Base-by-base conservation (phyloP, 2,329 filamentous ascomycete genomes). In the Phyllosticta paracitricarpa region DNA sequence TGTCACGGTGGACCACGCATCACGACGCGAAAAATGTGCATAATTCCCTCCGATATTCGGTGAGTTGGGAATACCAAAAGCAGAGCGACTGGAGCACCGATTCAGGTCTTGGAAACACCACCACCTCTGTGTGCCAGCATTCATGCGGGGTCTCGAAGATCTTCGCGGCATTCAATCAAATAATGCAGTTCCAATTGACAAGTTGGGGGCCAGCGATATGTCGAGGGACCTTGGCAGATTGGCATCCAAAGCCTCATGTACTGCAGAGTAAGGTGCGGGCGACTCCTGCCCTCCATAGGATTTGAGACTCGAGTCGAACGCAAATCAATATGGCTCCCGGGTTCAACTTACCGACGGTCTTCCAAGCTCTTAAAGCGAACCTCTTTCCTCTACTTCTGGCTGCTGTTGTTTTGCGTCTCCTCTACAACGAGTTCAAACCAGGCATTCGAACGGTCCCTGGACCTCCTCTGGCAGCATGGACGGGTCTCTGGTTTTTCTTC, bases 401-500 rank as follows among this genome's bases (percentile, higher is more conserved):
- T 6, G 25, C 28, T 1, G 3, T 61, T 4, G 54, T 26, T 1
- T n/a, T 40, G 28, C 54, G 54, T n/a, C 59, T 61, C 8, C 54
- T 57, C 22, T 48, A 19, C 54, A 57, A 61, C 22, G 57, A 57
- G n/a, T 61, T 53, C 51, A 57, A 48, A 40, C 48, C 59, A 9
- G 59, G 59, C 2, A 25, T 61, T 26, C 24, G 26, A 56, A 73
- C 74, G 64, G 80, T 88, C 17, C 84, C 84, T 0, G 80, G 81
- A 0, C 84, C 85, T 0, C 82, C 84, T 63, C 77, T 81, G 0
- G 83, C 84, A 4, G 77, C 78, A 30, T 88, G 91, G 71, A 83
- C 84, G 24, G 89, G 89, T 66, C 74, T 92, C 28, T 95, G 90
- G 90, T 80, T 94, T 19, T 73, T 94, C 64, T 74, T 74, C 64